A percentile compares a stretch with the other conserved stretches of the same genome.
phyloP scores from a whole-genome alignment of 2,329 filamentous ascomycete species.

The Microascus cirrosus region DNA sequence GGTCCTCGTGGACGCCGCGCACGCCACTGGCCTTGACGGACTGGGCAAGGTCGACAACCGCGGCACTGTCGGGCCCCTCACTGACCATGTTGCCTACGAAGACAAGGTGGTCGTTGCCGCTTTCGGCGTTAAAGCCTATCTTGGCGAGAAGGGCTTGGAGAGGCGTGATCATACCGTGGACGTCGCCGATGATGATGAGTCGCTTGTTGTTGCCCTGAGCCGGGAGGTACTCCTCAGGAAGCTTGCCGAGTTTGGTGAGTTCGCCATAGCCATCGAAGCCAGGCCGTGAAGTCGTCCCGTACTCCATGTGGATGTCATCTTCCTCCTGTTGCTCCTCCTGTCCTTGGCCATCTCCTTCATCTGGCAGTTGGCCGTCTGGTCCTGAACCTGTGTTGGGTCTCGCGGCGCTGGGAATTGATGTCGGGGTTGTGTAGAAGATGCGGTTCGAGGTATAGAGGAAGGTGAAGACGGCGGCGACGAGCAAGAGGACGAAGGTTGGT shows the following conservation, averaged over 20 bases:
- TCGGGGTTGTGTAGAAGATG: constrained; percentile 5
- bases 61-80: constrained; percentile 75
- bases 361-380: neutral
- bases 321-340: neutral
- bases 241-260: constrained; percentile 16
- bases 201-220: constrained; percentile 35
- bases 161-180: constrained; percentile 74
- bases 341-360: neutral
- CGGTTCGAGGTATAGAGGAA: constrained; percentile 8
- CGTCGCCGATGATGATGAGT: constrained; percentile 78
- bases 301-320: constrained; percentile 26
- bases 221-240: constrained; percentile 18
- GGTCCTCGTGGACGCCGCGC: constrained; percentile 88
- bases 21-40: constrained; percentile 67
- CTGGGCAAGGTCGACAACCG: constrained; percentile 67
- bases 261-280: constrained; percentile 15
- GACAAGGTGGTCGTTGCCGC: constrained; percentile 55
- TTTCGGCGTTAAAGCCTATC: constrained; percentile 41
- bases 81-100: constrained; percentile 70
- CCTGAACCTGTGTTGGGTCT: neutral
- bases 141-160: constrained; percentile 56
- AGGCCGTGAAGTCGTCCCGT: constrained; percentile 26
- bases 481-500: constrained; percentile 4
- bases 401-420: constrained; percentile 4
- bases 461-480: constrained; percentile 3